Conservation (phyloP, 306 rosid genomes). For the Malus asiatica region DNA sequence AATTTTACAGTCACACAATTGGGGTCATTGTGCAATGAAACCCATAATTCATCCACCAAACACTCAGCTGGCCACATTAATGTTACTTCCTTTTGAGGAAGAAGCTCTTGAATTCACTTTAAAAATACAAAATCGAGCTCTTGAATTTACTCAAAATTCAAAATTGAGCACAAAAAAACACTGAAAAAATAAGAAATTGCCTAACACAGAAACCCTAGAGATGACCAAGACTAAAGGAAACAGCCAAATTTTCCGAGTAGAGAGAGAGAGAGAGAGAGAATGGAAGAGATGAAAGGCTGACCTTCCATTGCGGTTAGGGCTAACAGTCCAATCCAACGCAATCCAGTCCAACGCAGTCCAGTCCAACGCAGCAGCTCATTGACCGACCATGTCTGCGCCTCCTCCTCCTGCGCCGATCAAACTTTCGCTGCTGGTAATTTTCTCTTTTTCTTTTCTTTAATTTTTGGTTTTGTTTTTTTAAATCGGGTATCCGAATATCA, state of each 20-base stretch:
- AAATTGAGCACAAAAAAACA: not conserved
- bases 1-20: not conserved
- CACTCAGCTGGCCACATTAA: not conserved
- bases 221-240: not conserved
- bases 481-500: not conserved
- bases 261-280: not conserved
- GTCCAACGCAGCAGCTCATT: not conserved
- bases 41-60: not conserved
- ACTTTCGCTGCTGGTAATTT: not conserved
- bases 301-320: constrained; percentile 1
- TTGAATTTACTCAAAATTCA: not conserved
- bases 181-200: not conserved
- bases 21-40: not conserved
- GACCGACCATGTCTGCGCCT: not conserved
- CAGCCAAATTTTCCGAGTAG: not conserved
- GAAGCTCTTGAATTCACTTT: not conserved
- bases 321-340: not conserved
- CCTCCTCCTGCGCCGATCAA: not conserved
- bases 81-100: not conserved
- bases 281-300: not conserved
- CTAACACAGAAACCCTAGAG: not conserved
- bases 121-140: not conserved
- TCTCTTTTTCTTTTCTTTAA: not conserved
- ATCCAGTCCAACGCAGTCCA: not conserved
- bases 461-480: not conserved